These are phyloP conservation scores for Skeletonema marinoi DNA, from an alignment of 108 stramenopile genomes.

Conservation along the genomic window DNA sequence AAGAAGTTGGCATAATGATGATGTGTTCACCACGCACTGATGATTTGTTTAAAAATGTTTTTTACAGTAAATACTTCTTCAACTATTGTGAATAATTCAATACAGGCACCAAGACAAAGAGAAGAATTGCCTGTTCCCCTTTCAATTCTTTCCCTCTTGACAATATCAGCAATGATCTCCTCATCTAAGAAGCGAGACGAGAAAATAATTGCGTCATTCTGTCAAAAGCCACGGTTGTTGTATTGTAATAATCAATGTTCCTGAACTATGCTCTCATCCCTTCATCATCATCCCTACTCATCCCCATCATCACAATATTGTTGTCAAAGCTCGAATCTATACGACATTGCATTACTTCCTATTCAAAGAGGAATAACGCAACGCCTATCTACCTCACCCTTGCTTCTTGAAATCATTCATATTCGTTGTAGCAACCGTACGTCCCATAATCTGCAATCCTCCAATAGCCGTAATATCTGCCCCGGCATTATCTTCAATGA, in stretches of 20 bases:
- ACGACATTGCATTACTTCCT: background rate
- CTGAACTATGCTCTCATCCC: background rate
- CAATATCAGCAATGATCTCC: slow-evolving; percentile 2
- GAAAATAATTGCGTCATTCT: background rate
- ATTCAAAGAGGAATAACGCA: background rate
- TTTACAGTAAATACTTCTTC: background rate
- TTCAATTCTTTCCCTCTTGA: background rate
- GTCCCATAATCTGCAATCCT: slow-evolving; percentile 69
- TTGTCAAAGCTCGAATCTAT: background rate
- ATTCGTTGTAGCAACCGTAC: slow-evolving; percentile 73
- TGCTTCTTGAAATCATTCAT: slow-evolving; percentile 88
- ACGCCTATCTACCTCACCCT: slow-evolving; percentile 60
- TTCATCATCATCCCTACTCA: background rate
- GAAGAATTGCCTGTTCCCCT: background rate
- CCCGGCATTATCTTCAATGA: slow-evolving; percentile 88
- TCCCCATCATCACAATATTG: background rate
- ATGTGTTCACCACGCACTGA: background rate
- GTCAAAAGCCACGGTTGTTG: background rate
- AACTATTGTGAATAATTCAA: background rate
- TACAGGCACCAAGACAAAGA: slow-evolving; percentile 6
- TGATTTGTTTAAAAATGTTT: background rate
- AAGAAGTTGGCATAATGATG: background rate
- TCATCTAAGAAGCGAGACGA: background rate
- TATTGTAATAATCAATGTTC: background rate
- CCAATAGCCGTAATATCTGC: slow-evolving; percentile 82